Evolutionary conservation across 768 basidiomycete species (phyloP).

Genomic region (Suillus variegatus): DNA sequence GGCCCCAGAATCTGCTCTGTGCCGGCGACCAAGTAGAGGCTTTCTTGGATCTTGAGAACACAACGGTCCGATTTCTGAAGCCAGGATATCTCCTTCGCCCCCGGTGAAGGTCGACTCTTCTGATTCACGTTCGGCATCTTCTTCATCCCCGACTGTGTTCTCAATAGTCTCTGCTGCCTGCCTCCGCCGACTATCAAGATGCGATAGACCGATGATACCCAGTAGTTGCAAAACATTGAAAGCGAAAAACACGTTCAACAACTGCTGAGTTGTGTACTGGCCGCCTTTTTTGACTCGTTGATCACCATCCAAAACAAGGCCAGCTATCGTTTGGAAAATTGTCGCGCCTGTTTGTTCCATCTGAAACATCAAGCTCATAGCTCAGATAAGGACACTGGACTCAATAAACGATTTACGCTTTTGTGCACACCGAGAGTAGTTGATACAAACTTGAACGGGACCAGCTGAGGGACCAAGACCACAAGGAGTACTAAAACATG

Average conservation of each 20-base stretch:
- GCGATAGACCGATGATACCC: conserved; percentile 49
- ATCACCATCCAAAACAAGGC: conserved; percentile 49
- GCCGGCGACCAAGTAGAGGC: conserved; percentile 11
- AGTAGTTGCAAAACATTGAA: conserved; percentile 59
- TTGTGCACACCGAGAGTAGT: conserved; percentile 81
- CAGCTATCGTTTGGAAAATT: conserved; percentile 72
- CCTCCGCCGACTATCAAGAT: conserved; percentile 47
- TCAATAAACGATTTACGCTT: conserved; percentile 48
- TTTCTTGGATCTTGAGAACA: conserved; percentile 15
- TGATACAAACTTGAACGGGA: conserved; percentile 70
- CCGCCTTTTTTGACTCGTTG: conserved; percentile 10
- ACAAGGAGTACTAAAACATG: conserved; percentile 62
- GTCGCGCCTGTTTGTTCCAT: conserved; percentile 76
- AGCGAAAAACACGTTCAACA: conserved; percentile 57
- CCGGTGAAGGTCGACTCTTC: conserved; percentile 3
- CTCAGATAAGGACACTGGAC: neutral
- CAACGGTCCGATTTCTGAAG: conserved; percentile 9
- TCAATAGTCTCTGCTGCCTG: conserved; percentile 12
- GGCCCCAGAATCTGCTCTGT: neutral
- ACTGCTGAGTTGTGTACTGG: conserved; percentile 45
- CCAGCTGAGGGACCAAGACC: conserved; percentile 71
- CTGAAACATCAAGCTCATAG: conserved; percentile 34
- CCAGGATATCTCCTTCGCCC: conserved; percentile 7
- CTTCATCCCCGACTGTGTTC: neutral
- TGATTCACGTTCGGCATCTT: neutral